A percentile compares a stretch with the other conserved stretches of the same genome.
Evolutionary conservation across 2,329 filamentous ascomycete species (phyloP).

Genomic region (Penicillium decumbens): DNA sequence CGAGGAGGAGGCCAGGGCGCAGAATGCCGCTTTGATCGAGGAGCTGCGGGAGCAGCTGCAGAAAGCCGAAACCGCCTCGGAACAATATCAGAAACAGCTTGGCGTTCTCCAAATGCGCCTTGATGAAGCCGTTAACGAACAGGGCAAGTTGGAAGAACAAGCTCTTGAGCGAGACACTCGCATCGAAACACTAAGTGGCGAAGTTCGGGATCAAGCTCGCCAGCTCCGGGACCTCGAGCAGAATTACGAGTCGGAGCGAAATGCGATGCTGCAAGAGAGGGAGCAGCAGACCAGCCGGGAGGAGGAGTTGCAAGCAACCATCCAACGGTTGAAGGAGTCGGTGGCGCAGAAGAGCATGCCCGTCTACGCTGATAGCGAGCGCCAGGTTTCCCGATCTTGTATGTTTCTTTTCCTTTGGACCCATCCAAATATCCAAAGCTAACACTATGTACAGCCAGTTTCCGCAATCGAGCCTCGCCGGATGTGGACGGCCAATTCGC

Average conservation of each 20-base stretch:
- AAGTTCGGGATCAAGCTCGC: constrained; percentile 76
- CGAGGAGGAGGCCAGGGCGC: constrained; percentile 71
- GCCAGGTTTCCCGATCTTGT: constrained; percentile 51
- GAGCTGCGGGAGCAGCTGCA: constrained; percentile 78
- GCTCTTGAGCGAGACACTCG: constrained; percentile 81
- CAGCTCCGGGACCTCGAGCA: constrained; percentile 87
- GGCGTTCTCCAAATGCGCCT: constrained; percentile 80
- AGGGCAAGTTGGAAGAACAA: constrained; percentile 79
- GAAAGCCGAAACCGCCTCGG: constrained; percentile 71
- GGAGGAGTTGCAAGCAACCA: constrained; percentile 84
- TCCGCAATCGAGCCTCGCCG: constrained; percentile 52
- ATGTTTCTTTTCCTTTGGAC: constrained; percentile 27
- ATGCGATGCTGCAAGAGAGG: constrained; percentile 83
- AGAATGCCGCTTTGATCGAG: constrained; percentile 72
- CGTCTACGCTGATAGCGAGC: constrained; percentile 48
- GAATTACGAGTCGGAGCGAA: constrained; percentile 86
- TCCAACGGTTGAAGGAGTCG: constrained; percentile 86
- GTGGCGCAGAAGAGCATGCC: constrained; percentile 68
- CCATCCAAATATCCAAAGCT: constrained; percentile 10
- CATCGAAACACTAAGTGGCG: constrained; percentile 73
- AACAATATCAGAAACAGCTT: constrained; percentile 76
- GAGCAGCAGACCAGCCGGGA: constrained; percentile 79
- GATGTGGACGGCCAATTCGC: constrained; percentile 79
- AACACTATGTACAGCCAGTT: constrained; percentile 36
- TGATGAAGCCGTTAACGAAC: constrained; percentile 78